Percentiles rank a stretch among this genome's conserved stretches.
These are phyloP conservation scores for Salix exigua DNA, from an alignment of 345 rosid genomes.

Conservation along the genomic window DNA sequence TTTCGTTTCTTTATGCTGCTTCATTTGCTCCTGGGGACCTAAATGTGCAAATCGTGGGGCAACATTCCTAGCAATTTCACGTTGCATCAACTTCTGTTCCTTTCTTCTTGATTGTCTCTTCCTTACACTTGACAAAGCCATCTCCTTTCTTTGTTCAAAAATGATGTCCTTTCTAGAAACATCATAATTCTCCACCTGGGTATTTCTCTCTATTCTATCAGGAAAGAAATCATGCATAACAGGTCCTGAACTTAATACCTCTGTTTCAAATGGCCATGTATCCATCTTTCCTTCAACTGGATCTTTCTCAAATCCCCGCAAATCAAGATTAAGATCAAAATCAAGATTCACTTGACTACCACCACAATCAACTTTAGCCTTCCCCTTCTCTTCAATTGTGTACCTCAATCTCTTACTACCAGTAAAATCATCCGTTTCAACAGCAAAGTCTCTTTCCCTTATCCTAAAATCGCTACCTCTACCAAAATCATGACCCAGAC, in stretches of 20 bases:
- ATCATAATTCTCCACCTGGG: neutral
- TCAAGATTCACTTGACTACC: neutral
- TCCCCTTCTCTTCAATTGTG: conserved; percentile 10
- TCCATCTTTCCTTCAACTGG: neutral
- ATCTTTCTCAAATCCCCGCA: neutral
- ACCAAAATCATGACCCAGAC: neutral
- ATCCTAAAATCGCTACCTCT: conserved; percentile 2
- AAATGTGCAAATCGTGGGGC: conserved; percentile 17
- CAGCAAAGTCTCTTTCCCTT: conserved; percentile 13
- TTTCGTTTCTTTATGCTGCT: neutral
- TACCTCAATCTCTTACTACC: conserved; percentile 17
- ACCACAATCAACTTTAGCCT: conserved; percentile 11
- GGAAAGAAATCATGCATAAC: neutral
- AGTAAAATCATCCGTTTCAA: conserved; percentile 6
- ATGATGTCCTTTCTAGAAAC: neutral
- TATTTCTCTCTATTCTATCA: neutral
- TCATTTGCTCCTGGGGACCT: neutral
- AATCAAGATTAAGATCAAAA: neutral
- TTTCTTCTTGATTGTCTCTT: neutral
- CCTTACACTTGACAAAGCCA: neutral
- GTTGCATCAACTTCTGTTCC: neutral
- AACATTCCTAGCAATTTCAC: conserved; percentile 1
- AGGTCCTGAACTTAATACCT: neutral
- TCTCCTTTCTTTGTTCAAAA: neutral
- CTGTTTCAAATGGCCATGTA: neutral